phyloP scores from a whole-genome alignment of 768 basidiomycete genomes.

The Lyophyllum atratum region DNA sequence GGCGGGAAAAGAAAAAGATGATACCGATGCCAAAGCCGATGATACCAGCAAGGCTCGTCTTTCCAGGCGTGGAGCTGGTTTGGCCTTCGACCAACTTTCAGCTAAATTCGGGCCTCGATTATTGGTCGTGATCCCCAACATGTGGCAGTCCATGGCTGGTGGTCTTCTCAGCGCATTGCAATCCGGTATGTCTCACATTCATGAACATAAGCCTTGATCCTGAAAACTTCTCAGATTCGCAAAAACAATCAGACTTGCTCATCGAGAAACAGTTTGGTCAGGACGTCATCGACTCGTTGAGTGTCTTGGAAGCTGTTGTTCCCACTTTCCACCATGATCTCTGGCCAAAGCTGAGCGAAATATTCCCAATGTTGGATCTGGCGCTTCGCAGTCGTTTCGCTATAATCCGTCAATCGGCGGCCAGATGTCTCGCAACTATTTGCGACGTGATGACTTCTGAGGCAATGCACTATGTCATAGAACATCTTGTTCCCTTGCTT shows the following conservation, averaged over 20 bases:
- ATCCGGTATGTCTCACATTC: slow-evolving; percentile 49
- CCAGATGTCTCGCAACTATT: slow-evolving; percentile 83
- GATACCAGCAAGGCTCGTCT: slow-evolving; percentile 68
- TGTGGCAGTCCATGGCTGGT: slow-evolving; percentile 93
- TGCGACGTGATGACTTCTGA: slow-evolving; percentile 84
- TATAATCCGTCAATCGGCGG: slow-evolving; percentile 86
- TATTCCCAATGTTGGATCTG: slow-evolving; percentile 75
- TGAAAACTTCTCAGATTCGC: slow-evolving; percentile 40
- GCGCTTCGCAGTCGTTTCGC: slow-evolving; percentile 87
- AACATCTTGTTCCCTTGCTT: slow-evolving; percentile 77
- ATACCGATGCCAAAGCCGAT: slow-evolving; percentile 44
- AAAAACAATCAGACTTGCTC: slow-evolving; percentile 58
- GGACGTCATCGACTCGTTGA: slow-evolving; percentile 90
- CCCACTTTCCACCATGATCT: slow-evolving; percentile 74
- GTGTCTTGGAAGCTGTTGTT: slow-evolving; percentile 81
- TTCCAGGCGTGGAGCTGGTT: slow-evolving; percentile 81
- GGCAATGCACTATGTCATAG: slow-evolving; percentile 90
- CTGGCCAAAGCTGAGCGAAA: slow-evolving; percentile 64
- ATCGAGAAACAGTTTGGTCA: slow-evolving; percentile 81
- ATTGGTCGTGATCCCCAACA: slow-evolving; percentile 81
- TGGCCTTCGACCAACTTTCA: slow-evolving; percentile 82
- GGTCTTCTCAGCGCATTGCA: slow-evolving; percentile 70
- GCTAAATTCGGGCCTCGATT: slow-evolving; percentile 71
- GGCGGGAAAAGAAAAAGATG: slow-evolving; percentile 41
- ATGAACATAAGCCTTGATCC: not conserved